phyloP scores from a whole-genome alignment of 768 basidiomycete genomes.

The Pisolithus tinctorius region DNA sequence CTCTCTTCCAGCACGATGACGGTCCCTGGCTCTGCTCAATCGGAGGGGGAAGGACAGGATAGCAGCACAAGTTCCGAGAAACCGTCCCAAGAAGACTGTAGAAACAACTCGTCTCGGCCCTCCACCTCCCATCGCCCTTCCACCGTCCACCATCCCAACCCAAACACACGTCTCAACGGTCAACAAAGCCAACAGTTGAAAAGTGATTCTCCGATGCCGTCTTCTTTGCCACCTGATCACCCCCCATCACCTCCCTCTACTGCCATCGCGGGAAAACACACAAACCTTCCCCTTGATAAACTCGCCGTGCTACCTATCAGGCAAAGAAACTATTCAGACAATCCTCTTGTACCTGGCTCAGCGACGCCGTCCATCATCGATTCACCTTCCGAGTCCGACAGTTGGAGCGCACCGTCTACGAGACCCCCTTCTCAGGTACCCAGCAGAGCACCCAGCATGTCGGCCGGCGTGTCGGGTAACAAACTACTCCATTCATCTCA shows the following conservation, averaged over 20 bases:
- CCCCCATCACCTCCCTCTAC: constrained; percentile 7
- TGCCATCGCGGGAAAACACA: neutral
- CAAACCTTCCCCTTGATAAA: constrained; percentile 12
- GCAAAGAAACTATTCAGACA: neutral
- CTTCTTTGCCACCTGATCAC: constrained; percentile 6
- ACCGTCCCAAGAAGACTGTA: constrained; percentile 37
- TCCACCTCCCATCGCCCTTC: neutral
- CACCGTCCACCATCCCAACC: neutral
- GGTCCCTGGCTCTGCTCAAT: constrained; percentile 36
- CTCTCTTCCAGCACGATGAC: constrained; percentile 13
- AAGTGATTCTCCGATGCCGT: constrained; percentile 9
- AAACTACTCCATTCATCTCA: constrained; percentile 10
- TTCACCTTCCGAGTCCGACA: constrained; percentile 56
- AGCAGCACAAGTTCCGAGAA: constrained; percentile 41
- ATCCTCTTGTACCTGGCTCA: constrained; percentile 33
- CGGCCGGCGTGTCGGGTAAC: constrained; percentile 33
- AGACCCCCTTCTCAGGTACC: constrained; percentile 50
- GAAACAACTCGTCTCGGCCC: constrained; percentile 8
- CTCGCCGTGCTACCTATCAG: constrained; percentile 1
- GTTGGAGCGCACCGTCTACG: constrained; percentile 56
- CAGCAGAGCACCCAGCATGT: constrained; percentile 34
- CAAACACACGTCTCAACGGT: neutral
- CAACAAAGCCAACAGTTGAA: neutral
- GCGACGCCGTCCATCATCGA: constrained; percentile 33
- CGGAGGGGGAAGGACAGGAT: constrained; percentile 52